Percentiles rank a stretch among this genome's conserved stretches.
Conservation (phyloP, 495 filamentous ascomycete genomes). For the Penicillium ucsense region DNA sequence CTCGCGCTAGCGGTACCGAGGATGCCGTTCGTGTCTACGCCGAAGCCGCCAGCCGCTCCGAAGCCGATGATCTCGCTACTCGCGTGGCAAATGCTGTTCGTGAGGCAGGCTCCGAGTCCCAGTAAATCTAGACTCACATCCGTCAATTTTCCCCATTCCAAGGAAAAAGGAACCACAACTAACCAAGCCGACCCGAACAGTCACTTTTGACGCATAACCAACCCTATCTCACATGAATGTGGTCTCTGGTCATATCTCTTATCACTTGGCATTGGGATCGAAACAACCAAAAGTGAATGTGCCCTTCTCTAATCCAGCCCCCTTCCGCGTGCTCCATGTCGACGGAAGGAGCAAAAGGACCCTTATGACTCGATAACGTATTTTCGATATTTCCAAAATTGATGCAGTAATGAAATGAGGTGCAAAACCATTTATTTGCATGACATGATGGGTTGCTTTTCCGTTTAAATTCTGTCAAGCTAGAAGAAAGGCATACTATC, state of each 20-base stretch:
- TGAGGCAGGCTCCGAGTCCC: conserved; percentile 27
- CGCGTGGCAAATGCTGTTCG: conserved; percentile 67
- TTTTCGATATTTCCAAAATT: conserved; percentile 7
- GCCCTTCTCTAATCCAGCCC: no score
- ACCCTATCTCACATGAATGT: neutral
- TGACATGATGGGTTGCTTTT: no score
- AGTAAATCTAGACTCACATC: neutral
- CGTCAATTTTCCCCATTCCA: neutral
- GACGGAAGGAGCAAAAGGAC: neutral
- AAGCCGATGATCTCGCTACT: conserved; percentile 78
- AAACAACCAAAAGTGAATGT: no score
- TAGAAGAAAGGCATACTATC: no score
- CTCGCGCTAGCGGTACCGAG: conserved; percentile 87
- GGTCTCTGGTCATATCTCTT: neutral
- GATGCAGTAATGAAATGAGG: conserved; percentile 13
- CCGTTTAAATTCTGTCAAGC: no score
- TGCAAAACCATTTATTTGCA: no score
- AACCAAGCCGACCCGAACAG: no score
- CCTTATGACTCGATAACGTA: conserved; percentile 8
- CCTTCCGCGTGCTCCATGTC: no score
- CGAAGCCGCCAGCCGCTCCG: conserved; percentile 78
- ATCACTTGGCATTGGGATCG: no score
- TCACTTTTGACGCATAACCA: no score
- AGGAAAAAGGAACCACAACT: neutral
- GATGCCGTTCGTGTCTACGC: conserved; percentile 95